Evolutionary conservation across 306 rosid genomes (phyloP).

Genomic region (Quercus cerris): DNA sequence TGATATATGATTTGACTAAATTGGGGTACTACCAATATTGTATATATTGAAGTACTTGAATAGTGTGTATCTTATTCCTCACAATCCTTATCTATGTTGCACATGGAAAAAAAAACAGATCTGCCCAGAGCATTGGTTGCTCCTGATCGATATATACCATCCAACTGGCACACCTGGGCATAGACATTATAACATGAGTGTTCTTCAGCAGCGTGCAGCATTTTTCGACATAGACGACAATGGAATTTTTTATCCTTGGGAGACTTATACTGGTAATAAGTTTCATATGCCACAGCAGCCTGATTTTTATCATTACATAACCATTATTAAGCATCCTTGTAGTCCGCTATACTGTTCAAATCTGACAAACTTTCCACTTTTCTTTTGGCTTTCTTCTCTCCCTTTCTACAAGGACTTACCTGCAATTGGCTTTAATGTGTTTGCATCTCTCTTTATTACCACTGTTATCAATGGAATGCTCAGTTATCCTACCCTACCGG

Average conservation of each 20-base stretch:
- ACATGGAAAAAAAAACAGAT: conserved; percentile 30
- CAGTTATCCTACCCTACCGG: conserved; percentile 76
- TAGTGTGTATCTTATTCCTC: too few species aligned
- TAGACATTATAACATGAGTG: conserved; percentile 50
- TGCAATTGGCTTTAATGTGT: conserved; percentile 62
- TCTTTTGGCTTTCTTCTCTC: not conserved
- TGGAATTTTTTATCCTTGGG: conserved; percentile 90
- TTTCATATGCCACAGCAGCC: not conserved
- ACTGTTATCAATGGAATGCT: conserved; percentile 36
- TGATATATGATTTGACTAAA: too few species aligned
- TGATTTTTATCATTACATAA: not conserved
- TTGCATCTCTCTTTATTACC: conserved; percentile 47
- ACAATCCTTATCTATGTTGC: not conserved
- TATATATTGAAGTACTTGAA: too few species aligned
- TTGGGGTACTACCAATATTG: too few species aligned
- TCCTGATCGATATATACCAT: conserved; percentile 52
- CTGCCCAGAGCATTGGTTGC: conserved; percentile 70
- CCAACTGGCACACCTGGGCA: conserved; percentile 71
- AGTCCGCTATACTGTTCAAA: not conserved
- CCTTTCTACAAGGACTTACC: conserved; percentile 47
- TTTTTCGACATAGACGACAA: conserved; percentile 76
- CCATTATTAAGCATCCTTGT: not conserved
- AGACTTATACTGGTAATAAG: conserved; percentile 61
- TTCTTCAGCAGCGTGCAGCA: conserved; percentile 81
- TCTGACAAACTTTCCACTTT: not conserved